Percentiles rank a stretch among this genome's conserved stretches.
phyloP scores from a whole-genome alignment of 495 filamentous ascomycete genomes.

The Penicillium argentinense region DNA sequence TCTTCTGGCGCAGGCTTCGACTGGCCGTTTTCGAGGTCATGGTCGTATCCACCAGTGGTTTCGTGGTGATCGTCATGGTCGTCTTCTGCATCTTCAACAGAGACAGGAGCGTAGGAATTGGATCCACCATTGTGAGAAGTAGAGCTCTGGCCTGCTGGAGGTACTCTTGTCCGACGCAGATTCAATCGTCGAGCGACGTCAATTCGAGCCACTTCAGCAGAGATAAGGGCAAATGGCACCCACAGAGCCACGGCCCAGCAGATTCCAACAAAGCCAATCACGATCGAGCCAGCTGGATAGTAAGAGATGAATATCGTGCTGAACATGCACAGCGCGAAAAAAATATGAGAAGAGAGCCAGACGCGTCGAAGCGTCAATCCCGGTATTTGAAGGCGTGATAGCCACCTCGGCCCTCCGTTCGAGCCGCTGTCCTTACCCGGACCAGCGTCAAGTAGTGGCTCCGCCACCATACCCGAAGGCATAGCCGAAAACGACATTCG shows the following conservation, averaged over 20 bases:
- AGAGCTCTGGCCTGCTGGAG: conserved; percentile 1
- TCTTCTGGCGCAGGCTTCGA: conserved; percentile 13
- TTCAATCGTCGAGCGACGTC: conserved; percentile 65
- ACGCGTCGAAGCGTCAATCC: conserved; percentile 81
- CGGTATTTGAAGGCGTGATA: conserved; percentile 66
- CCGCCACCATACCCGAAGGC: conserved; percentile 26
- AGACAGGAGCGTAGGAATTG: conserved; percentile 7
- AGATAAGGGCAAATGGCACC: conserved; percentile 91
- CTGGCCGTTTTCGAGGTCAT: conserved; percentile 32
- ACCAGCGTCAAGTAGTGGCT: conserved; percentile 26
- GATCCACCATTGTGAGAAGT: conserved; percentile 1
- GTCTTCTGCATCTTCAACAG: conserved; percentile 8
- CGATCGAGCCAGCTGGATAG: conserved; percentile 63
- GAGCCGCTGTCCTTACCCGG: conserved; percentile 4
- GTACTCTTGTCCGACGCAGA: conserved; percentile 32
- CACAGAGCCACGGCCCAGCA: conserved; percentile 88
- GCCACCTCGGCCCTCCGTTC: conserved; percentile 29
- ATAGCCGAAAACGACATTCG: conserved; percentile 35
- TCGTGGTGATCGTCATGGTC: neutral
- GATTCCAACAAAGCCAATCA: conserved; percentile 78
- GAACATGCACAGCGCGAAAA: conserved; percentile 77
- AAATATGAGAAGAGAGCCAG: conserved; percentile 77
- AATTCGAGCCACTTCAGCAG: conserved; percentile 77
- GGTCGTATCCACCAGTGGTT: neutral
- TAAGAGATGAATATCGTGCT: conserved; percentile 74